Base-by-base conservation (phyloP, 1,284 basidiomycete species). In the Chiua sp. region DNA sequence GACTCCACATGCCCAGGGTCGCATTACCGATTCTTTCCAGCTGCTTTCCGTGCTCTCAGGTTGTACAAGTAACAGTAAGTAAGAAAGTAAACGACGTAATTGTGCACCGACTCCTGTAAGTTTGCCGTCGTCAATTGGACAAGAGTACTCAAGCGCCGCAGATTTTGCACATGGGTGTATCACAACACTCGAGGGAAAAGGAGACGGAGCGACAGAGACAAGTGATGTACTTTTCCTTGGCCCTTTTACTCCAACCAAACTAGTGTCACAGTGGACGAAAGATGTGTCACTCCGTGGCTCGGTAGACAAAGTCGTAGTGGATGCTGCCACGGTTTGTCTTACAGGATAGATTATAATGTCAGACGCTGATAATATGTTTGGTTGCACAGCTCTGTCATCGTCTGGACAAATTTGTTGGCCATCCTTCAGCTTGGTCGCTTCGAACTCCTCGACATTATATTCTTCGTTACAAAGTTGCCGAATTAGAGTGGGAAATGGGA, bases 191-290 rank as follows among this genome's bases (percentile, higher is more conserved):
- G 10, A 12, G 7, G 18, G 22, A 32, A 44, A 44, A 16, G 16
- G 37, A 20, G 15, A 39, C 18, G 37, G 20, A 8, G 37, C 37
- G 18, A 8, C 15, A 39, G 20, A 3, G 15, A 39, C 37, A 15
- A 39, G 8, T 18, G 20, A 39, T 39, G 56, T 51, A 0, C 28
- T 64, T 18, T 61, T 39, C 1, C 48, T 64, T 11, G 4, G 44
- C 8, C 28, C 48, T 12, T 30, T 48, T 2, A 46, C 20, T 3
- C 37, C 44, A 4, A 47, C 47, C 7, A 18, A 23, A 7, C 1
- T 67, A 22, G 26, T 67, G 1, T 6, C 0, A 3, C 57, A 62
- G 47, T 65, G 63, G 63, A 58, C 35, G 4, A 53, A 16, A 3
- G 8, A 18, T 0, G 37, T 50, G 28, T 23, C 64, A 13, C n/a